phyloP scores from a whole-genome alignment of 2,329 filamentous ascomycete genomes.

The Apiospora kogelbergensis region DNA sequence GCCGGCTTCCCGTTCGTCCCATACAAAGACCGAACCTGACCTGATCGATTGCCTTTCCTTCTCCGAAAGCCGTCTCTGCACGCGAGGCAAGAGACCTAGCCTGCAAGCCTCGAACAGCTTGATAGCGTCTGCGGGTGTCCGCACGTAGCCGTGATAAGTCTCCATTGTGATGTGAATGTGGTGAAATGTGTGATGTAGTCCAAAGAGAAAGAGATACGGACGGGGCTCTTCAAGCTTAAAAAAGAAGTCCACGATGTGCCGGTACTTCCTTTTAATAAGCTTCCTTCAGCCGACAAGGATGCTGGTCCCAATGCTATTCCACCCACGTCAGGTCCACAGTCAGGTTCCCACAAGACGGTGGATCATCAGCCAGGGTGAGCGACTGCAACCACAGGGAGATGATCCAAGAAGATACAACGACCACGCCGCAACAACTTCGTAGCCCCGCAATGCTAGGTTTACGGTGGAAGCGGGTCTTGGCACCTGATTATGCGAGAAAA shows the following conservation, averaged over 20 bases:
- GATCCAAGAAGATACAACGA: conserved; percentile 14
- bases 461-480: conserved; percentile 2
- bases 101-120: conserved; percentile 98
- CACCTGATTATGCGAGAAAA: conserved; percentile 8
- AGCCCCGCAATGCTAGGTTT: conserved; percentile 11
- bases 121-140: conserved; percentile 95
- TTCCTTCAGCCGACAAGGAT: conserved; percentile 20
- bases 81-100: conserved; percentile 82
- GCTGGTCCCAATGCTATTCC: conserved; percentile 12
- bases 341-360: conserved; percentile 18
- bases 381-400: conserved; percentile 16
- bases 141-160: conserved; percentile 92
- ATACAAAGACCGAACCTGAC: conserved; percentile 98
- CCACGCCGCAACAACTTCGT: conserved; percentile 10
- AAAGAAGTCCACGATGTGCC: conserved; percentile 3
- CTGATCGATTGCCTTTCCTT: conserved; percentile 96
- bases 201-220: not conserved
- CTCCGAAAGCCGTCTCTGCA: conserved; percentile 90
- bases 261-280: conserved; percentile 11
- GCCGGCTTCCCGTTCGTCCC: conserved; percentile 96
- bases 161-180: conserved; percentile 63
- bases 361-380: conserved; percentile 26
- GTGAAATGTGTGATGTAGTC: not conserved
- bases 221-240: not conserved
- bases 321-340: conserved; percentile 27